phyloP scores from a whole-genome alignment of 2,329 filamentous ascomycete species.

The Cordyceps cateniannulata region DNA sequence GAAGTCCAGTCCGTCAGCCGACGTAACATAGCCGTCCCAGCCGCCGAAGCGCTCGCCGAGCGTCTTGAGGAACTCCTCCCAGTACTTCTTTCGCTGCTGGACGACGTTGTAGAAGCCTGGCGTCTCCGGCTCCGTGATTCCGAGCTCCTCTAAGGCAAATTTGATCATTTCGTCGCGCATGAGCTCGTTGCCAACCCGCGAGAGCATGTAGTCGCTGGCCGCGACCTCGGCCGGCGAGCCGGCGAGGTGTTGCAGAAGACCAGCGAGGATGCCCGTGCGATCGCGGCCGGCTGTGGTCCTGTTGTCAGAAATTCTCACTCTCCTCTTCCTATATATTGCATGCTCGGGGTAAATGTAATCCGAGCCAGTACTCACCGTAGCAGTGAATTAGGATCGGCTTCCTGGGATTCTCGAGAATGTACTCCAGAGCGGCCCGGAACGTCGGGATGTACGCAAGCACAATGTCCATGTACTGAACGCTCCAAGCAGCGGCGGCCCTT shows the following conservation, averaged over 20 bases:
- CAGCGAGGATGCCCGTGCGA: conserved; percentile 45
- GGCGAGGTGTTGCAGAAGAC: conserved; percentile 44
- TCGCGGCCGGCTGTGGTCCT: conserved; percentile 43
- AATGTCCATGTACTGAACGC: conserved; percentile 41
- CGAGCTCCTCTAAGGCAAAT: conserved; percentile 33
- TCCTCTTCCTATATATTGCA: background rate
- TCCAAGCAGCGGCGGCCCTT: conserved; percentile 39
- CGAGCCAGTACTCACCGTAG: conserved; percentile 41
- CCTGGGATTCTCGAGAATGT: conserved; percentile 37
- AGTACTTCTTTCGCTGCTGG: conserved; percentile 37
- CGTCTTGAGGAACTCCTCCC: conserved; percentile 38
- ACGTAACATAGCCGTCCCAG: conserved; percentile 42
- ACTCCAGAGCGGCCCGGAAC: conserved; percentile 40
- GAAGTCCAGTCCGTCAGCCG: conserved; percentile 37
- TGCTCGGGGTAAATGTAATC: background rate
- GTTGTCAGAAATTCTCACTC: background rate
- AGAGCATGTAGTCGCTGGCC: conserved; percentile 46
- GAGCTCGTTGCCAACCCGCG: conserved; percentile 46
- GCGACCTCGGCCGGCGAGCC: conserved; percentile 37
- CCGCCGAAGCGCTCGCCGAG: conserved; percentile 39
- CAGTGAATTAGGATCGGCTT: conserved; percentile 48
- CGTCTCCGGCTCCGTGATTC: conserved; percentile 29
- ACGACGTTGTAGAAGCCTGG: conserved; percentile 45
- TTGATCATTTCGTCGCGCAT: conserved; percentile 40
- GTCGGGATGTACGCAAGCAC: conserved; percentile 34